Evolutionary conservation across 1,139 yeast species (phyloP), one percentile per base, ranked within the genome.

Genomic region (Candida glucosophila): DNA sequence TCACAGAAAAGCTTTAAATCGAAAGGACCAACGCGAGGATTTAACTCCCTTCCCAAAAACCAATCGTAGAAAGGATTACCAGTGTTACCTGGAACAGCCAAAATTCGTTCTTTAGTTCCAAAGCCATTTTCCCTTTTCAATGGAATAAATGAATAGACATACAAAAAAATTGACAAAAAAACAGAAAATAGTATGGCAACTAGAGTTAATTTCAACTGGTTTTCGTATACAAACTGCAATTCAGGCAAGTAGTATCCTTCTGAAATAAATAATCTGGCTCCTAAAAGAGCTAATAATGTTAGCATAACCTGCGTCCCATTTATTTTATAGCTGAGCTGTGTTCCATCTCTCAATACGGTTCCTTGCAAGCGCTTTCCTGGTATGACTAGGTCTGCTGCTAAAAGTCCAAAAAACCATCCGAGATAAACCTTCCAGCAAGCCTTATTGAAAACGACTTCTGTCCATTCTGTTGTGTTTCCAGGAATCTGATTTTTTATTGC

Each of bases 41-140:
- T 92, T 46, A 92, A 63, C 51, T 90, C 97, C 29, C 98, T 72
- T 15, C 99, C 99, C 49, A 90, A 86, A 47, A 85, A 92, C 95
- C 96, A 90, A 52, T 90, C 96, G 48, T 82, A 90, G 15, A 88
- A 43, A 1, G 56, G 38, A 39, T 72, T 76, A 0, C 85, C 83
- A 0, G 95, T 66, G 54, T 90, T 90, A 4, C 98, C 98, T 24
- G 92, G 92, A 22, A 70, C 56, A 0, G 96, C 90, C 30, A 90
- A 62, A 22, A 88, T 73, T 33, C 82, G 67, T 44, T 82, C 92
- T 11, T 58, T 60, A 4, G 73, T 75, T 11, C 67, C 71, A 5
- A 40, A 35, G 9, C 76, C 80, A 47, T 79, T 78, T 13, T 55
- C 51, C 15, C 37, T 52, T 9, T 49, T 37, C 23, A 73, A 52